Evolutionary conservation across 1,139 yeast genomes (phyloP), one percentile per base, ranked within the genome.

Genomic region (Debaryomyces subglobosus): DNA sequence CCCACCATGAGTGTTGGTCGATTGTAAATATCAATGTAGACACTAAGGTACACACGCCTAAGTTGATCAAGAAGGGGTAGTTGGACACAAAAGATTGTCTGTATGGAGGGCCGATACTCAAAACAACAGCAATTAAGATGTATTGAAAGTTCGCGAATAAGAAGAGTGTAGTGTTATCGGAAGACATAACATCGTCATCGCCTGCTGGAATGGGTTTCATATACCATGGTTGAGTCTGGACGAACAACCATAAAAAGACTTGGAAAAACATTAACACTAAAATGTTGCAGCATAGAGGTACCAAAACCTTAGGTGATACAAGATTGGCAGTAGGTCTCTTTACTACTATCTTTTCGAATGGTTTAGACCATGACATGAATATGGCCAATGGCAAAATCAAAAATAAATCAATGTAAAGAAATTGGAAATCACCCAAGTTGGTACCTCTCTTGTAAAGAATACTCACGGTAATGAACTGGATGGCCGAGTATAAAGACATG

Each of bases 341-440:
- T 34, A 73, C 68, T 12, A 82, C 81, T 25, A 94, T 70, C 27
- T 62, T 67, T 2, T 77, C 73, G 60, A 74, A 86, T 0, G 99
- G 96, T 60, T 85, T 83, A 1, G 97, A 85, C 97, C 99, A 92
- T 6, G 98, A 92, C 99, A 95, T 87, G 69, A 91, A 91, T 8
- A 94, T 84, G 0, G 99, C 99, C 61, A 94, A 81, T 5, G 99
- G 99, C 49, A 94, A 79, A 58, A 94, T 95, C 63, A 94, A 74
- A 54, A 89, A 82, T 65, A 94, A 69, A 69, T 94, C 99, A 67
- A 94, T 94, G 81, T 92, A 91, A 56, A 94, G 73, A 62, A 94
- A 94, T 69, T 94, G 99, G 70, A 95, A 92, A 67, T 94, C 99
- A n/a, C 99, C 99, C 53, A 95, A 72, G 62, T 95, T 94, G 5